Percentiles rank a stretch among this genome's conserved stretches.
Conservation (phyloP, 192 early-diverging fungal species). For the Coemansia sp. region DNA sequence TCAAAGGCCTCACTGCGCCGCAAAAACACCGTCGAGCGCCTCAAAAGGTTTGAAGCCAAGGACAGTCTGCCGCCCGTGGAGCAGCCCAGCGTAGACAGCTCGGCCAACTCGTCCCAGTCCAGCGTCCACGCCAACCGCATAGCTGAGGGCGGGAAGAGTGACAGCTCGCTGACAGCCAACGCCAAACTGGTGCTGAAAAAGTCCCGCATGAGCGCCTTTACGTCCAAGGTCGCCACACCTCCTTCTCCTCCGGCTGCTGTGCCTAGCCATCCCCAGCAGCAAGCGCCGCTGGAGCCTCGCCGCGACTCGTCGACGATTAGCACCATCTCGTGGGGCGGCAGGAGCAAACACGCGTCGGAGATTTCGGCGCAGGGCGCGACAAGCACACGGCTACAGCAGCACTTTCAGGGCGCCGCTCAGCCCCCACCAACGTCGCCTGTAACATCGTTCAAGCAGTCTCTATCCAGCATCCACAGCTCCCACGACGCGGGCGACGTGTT, state of each 20-base stretch:
- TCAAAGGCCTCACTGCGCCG: conserved; percentile 49
- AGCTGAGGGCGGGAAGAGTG: not conserved
- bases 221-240: not conserved
- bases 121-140: not conserved
- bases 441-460: conserved; percentile 32
- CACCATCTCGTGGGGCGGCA: conserved; percentile 19
- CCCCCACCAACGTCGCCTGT: not conserved
- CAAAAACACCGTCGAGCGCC: conserved; percentile 44
- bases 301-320: conserved; percentile 48
- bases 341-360: conserved; percentile 18
- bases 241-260: not conserved
- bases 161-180: not conserved
- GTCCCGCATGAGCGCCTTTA: conserved; percentile 47
- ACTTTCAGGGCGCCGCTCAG: not conserved
- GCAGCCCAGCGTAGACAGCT: not conserved
- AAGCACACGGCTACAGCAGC: not conserved
- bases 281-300: not conserved
- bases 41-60: not conserved
- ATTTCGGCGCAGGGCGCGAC: not conserved
- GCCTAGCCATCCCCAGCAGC: not conserved
- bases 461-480: conserved; percentile 13
- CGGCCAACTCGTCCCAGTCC: conserved; percentile 5
- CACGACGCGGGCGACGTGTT: conserved; percentile 25
- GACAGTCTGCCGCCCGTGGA: not conserved
- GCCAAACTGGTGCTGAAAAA: not conserved